Percentiles rank a stretch among this genome's conserved stretches.
Evolutionary conservation across 2,329 filamentous ascomycete species (phyloP).

Genomic region (Bipolaris sorokiniana): DNA sequence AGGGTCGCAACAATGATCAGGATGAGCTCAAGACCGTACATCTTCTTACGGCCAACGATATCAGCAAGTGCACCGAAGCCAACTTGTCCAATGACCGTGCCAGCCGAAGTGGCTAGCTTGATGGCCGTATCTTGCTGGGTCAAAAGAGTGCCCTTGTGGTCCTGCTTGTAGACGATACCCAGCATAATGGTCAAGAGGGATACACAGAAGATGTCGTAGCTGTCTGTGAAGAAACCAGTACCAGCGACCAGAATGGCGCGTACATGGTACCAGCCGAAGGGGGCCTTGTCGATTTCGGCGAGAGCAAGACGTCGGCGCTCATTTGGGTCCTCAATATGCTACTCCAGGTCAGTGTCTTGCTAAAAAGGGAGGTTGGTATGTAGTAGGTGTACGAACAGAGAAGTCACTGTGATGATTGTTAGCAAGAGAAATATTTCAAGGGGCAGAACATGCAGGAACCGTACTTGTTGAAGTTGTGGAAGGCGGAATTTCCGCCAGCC

Average conservation of each 20-base stretch:
- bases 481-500: constrained; percentile 32
- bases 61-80: constrained; percentile 70
- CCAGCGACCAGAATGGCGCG: constrained; percentile 79
- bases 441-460: not conserved
- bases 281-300: constrained; percentile 80
- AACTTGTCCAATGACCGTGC: constrained; percentile 83
- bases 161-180: constrained; percentile 76
- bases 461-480: constrained; percentile 37
- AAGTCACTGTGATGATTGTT: constrained; percentile 14
- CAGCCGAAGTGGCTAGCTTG: constrained; percentile 83
- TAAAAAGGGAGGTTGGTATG: no score
- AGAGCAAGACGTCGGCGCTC: constrained; percentile 80
- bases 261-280: constrained; percentile 83
- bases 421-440: not conserved
- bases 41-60: constrained; percentile 77
- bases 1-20: constrained; percentile 50
- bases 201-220: constrained; percentile 68
- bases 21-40: constrained; percentile 69
- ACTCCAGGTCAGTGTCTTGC: not conserved
- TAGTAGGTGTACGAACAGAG: constrained; percentile 33
- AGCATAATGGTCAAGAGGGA: constrained; percentile 64
- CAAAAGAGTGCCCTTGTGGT: constrained; percentile 60
- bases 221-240: constrained; percentile 86
- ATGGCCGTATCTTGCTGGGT: constrained; percentile 77
- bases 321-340: constrained; percentile 69